Evolutionary conservation across 2,329 filamentous ascomycete genomes (phyloP), one percentile per base, ranked within the genome.

Genomic region (Cadophora sp.): DNA sequence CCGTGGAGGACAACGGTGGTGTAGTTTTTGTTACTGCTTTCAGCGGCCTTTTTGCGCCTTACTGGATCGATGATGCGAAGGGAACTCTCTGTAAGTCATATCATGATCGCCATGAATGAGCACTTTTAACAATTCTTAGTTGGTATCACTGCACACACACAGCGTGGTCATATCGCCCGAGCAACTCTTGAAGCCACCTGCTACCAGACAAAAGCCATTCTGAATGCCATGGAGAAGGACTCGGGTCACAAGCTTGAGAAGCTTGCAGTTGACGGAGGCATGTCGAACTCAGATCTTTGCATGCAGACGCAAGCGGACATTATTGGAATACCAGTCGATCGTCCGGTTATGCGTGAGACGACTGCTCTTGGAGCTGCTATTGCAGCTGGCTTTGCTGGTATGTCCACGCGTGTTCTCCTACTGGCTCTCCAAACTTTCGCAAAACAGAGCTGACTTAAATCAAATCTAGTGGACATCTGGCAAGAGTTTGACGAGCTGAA

Each of bases 291-390:
- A 8, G 86, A 90, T 73, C 83, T 92, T 62, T 90, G 87, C 80
- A 92, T 92, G 90, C 90, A 87, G 86, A 92, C 91, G 6, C 92
- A 96, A 84, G 87, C 92, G 72, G 90, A 95, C 80, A 86, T 95
- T 56, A 92, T 93, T 74, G 89, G 90, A 64, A 94, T 95, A 72
- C 90, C 91, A 53, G 90, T 95, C 70, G 87, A 92, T 78, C 87
- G 92, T 48, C 92, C 92, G 4, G 85, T 87, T 64, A 95, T 96
- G 92, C 88, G 91, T 71, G 92, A 96, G 80, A 94, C 92, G 2
- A 96, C 92, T 3, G 91, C 92, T 0, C 84, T 95, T 3, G 92
- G 92, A 37, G 92, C 92, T 34, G 92, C 92, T 53, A 94, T 95
- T 69, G 92, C 92, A 7, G 92, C 92, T 26, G 92, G 91, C n/a